Percentiles rank a stretch among this genome's conserved stretches.
These are phyloP conservation scores for Pseudogymnoascus sp. DNA, from an alignment of 2,329 filamentous ascomycete species.

Conservation along the genomic window DNA sequence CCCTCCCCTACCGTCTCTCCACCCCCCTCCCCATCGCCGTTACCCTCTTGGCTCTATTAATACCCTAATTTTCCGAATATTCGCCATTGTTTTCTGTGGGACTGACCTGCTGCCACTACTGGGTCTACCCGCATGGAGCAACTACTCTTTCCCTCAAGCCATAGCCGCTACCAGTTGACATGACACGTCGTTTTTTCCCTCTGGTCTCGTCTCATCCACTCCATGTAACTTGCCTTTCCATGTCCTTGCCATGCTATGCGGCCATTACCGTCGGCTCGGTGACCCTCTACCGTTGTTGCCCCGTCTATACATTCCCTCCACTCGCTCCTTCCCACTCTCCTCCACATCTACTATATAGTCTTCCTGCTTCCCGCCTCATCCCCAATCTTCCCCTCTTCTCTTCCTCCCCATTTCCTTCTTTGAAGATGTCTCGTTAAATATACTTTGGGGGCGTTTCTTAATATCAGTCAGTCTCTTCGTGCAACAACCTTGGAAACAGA, in stretches of 20 bases:
- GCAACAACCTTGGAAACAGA: background rate
- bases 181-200: background rate
- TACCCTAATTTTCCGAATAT: background rate
- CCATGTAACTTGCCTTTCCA: background rate
- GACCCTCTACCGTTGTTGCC: background rate
- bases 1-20: background rate
- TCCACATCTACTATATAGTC: conserved; percentile 4
- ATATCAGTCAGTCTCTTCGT: conserved; percentile 1
- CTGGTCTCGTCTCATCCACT: background rate
- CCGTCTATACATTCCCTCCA: background rate
- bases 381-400: background rate
- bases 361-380: background rate
- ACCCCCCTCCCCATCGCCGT: background rate
- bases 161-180: background rate
- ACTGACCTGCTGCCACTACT: background rate
- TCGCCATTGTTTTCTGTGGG: background rate
- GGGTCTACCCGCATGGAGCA: background rate
- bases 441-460: background rate
- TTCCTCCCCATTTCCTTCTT: background rate
- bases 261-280: background rate
- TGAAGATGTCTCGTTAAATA: conserved; percentile 1
- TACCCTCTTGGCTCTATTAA: background rate
- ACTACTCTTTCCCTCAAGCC: background rate
- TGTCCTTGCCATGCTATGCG: background rate
- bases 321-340: background rate